These are phyloP conservation scores for Rhodocollybia butyracea DNA, from an alignment of 768 basidiomycete genomes.

Conservation along the genomic window DNA sequence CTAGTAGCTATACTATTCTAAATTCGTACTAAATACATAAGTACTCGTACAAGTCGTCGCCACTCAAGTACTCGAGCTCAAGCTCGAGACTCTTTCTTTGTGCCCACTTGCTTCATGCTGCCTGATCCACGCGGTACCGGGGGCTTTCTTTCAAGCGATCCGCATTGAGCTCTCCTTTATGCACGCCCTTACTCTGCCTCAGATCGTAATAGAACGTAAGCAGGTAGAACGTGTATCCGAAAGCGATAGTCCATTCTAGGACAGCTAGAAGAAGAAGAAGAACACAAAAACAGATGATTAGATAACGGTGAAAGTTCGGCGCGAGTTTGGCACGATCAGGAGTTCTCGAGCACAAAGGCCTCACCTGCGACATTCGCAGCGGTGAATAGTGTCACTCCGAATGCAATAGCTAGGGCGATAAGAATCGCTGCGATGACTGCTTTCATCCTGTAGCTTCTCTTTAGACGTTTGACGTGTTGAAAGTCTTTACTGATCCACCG, in stretches of 20 bases:
- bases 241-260: constrained; percentile 71
- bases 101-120: not conserved
- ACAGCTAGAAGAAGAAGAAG: constrained; percentile 37
- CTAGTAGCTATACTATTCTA: no score
- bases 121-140: not conserved
- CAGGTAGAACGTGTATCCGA: constrained; percentile 71
- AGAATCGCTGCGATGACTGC: constrained; percentile 55
- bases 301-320: no score
- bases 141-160: constrained; percentile 20
- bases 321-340: no score
- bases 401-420: constrained; percentile 60
- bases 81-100: no score
- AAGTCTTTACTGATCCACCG: constrained; percentile 64
- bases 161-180: constrained; percentile 38
- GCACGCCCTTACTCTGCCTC: constrained; percentile 52
- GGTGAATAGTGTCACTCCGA: constrained; percentile 49
- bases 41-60: no score
- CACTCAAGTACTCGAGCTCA: no score
- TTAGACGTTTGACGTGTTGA: constrained; percentile 38
- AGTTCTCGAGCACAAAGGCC: not conserved
- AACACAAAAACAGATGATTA: not conserved
- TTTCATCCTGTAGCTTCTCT: constrained; percentile 57
- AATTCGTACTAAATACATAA: no score
- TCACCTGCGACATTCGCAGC: constrained; percentile 48
- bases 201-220: constrained; percentile 73